phyloP scores from a whole-genome alignment of 2,329 filamentous ascomycete species.

The Didymosphaeria variabile region DNA sequence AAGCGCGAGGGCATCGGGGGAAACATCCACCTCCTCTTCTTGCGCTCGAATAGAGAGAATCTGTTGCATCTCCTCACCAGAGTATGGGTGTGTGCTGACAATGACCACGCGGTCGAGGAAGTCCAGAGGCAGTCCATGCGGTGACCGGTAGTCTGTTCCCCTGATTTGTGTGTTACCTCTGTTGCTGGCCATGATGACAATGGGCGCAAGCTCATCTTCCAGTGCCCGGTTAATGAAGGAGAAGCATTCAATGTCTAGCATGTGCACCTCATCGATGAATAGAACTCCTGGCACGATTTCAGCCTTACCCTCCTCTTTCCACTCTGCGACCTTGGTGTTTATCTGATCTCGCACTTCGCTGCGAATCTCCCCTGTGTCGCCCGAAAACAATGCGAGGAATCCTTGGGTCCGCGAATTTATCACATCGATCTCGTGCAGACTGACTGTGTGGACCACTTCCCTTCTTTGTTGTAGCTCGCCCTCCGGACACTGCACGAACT shows the following conservation, averaged over 20 bases:
- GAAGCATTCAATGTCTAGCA: conserved; percentile 99
- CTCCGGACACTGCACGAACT: conserved; percentile 97
- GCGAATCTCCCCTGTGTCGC: conserved; percentile 96
- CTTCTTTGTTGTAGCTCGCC: conserved; percentile 97
- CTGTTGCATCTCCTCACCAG: conserved; percentile 84
- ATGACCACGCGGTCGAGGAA: conserved; percentile 97
- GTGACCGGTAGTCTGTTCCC: conserved; percentile 91
- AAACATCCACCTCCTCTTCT: conserved; percentile 94
- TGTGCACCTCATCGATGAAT: conserved; percentile 99
- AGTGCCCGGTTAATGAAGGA: conserved; percentile 97
- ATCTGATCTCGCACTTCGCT: conserved; percentile 98
- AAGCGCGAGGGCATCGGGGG: conserved; percentile 87
- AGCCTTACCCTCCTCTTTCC: conserved; percentile 99
- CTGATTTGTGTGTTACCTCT: conserved; percentile 89
- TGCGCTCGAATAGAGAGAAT: conserved; percentile 92
- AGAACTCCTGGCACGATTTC: conserved; percentile 96
- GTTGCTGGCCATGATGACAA: conserved; percentile 99
- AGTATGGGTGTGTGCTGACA: conserved; percentile 90
- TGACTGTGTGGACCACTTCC: conserved; percentile 96
- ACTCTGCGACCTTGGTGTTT: conserved; percentile 98
- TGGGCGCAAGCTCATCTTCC: conserved; percentile 92
- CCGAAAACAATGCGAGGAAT: conserved; percentile 95
- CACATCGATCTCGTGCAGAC: conserved; percentile 97
- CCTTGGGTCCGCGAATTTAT: conserved; percentile 99
- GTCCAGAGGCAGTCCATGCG: conserved; percentile 92